phyloP scores from a whole-genome alignment of 116 monocot genomes.

The Dioscorea cayenensis region DNA sequence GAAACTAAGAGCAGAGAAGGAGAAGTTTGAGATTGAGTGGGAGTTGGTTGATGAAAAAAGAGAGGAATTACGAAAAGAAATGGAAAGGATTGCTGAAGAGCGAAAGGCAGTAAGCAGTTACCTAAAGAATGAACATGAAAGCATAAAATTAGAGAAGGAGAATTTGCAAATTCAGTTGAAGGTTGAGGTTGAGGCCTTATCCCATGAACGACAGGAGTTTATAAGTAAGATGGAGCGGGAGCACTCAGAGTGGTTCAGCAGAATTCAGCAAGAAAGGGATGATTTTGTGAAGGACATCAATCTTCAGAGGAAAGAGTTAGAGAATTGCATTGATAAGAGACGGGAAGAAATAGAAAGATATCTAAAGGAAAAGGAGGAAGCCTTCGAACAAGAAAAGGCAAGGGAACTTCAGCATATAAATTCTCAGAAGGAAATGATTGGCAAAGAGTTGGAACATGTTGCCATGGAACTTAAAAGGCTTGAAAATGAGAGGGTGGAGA shows the following conservation, averaged over 20 bases:
- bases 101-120: slow-evolving; percentile 39
- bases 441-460: slow-evolving; percentile 52
- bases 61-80: slow-evolving; percentile 56
- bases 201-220: slow-evolving; percentile 62
- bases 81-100: slow-evolving; percentile 49
- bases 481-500: slow-evolving; percentile 55
- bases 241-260: slow-evolving; percentile 61
- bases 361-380: slow-evolving; percentile 64
- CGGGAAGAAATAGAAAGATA: slow-evolving; percentile 61
- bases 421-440: slow-evolving; percentile 60
- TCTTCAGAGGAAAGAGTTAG: slow-evolving; percentile 66
- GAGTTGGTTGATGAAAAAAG: slow-evolving; percentile 86
- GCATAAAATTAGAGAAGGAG: slow-evolving; percentile 81
- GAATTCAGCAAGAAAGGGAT: slow-evolving; percentile 75
- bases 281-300: slow-evolving; percentile 61
- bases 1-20: slow-evolving; percentile 69
- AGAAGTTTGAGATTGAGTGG: slow-evolving; percentile 93
- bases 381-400: slow-evolving; percentile 52
- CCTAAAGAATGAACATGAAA: slow-evolving; percentile 70
- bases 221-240: slow-evolving; percentile 58
- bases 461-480: slow-evolving; percentile 51
- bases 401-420: slow-evolving; percentile 49
- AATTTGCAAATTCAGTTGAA: slow-evolving; percentile 51
- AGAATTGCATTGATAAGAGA: slow-evolving; percentile 45
- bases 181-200: slow-evolving; percentile 41